Conservation (phyloP, 352 stramenopile species). For the Globisporangium abappressorium region DNA sequence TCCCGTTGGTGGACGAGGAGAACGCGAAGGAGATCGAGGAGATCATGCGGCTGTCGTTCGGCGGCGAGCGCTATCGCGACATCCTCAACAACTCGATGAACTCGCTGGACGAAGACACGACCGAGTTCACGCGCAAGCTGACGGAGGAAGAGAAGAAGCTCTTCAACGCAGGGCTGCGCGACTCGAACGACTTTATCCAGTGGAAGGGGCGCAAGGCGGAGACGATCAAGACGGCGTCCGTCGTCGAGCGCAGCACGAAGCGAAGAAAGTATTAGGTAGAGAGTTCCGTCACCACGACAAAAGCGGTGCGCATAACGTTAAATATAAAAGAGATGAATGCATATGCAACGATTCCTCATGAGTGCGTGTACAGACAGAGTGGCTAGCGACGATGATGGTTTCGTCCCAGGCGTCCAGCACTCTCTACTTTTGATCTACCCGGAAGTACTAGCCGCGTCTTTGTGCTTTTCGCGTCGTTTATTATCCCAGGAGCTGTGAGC, state of each 20-base stretch:
- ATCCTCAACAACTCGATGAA: constrained; percentile 86
- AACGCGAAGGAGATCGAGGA: constrained; percentile 63
- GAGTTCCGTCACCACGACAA: neutral
- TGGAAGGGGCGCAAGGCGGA: constrained; percentile 78
- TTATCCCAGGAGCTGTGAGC: too few species aligned
- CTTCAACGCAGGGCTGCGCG: constrained; percentile 57
- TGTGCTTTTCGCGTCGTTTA: too few species aligned
- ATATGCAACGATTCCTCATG: neutral
- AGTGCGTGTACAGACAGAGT: too few species aligned
- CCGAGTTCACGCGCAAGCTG: constrained; percentile 59
- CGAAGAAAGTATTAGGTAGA: constrained; percentile 38
- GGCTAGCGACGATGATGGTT: too few species aligned
- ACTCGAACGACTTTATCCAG: constrained; percentile 70
- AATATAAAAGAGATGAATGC: neutral
- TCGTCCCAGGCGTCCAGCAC: neutral
- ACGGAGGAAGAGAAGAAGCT: constrained; percentile 35
- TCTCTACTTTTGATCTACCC: neutral
- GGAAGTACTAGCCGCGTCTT: too few species aligned
- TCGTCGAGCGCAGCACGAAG: constrained; percentile 62
- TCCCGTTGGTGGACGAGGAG: constrained; percentile 46
- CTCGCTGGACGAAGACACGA: constrained; percentile 79
- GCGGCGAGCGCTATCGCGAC: constrained; percentile 69
- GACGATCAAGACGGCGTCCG: constrained; percentile 48
- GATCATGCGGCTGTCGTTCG: constrained; percentile 74
- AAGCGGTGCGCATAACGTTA: neutral